Percentiles rank a stretch among this genome's conserved stretches.
Evolutionary conservation across 1,284 basidiomycete genomes (phyloP).

Genomic region (Apiotrichum laibachii): DNA sequence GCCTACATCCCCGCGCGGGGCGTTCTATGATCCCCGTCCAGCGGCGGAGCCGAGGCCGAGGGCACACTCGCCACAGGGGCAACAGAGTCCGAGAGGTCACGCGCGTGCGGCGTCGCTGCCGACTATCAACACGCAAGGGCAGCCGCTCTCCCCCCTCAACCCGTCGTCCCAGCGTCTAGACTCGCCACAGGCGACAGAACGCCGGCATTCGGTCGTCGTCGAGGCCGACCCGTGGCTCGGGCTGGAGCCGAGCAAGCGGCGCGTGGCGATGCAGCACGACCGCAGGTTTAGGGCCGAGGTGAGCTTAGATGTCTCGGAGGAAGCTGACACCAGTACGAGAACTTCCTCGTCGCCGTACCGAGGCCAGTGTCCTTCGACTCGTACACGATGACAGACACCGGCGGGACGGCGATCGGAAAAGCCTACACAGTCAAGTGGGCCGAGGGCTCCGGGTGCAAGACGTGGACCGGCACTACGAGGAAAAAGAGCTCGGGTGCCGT

Average conservation of each 20-base stretch:
- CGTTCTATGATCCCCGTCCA: background rate
- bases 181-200: too few species aligned
- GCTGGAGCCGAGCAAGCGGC: background rate
- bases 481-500: background rate
- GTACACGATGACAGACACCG: background rate
- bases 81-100: too few species aligned
- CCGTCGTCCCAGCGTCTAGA: too few species aligned
- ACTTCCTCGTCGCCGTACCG: background rate
- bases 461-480: background rate
- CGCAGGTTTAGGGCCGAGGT: background rate
- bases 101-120: background rate
- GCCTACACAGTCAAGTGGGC: background rate
- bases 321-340: background rate
- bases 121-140: background rate
- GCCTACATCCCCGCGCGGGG: too few species aligned
- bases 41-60: too few species aligned
- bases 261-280: background rate
- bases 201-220: too few species aligned
- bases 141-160: too few species aligned
- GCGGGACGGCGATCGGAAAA: background rate
- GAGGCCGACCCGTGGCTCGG: background rate
- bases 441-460: background rate
- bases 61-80: background rate
- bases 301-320: background rate
- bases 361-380: background rate